Percentiles rank a stretch among this genome's conserved stretches.
Evolutionary conservation across 2,329 filamentous ascomycete species (phyloP).

Genomic region (Ascochyta fabae): DNA sequence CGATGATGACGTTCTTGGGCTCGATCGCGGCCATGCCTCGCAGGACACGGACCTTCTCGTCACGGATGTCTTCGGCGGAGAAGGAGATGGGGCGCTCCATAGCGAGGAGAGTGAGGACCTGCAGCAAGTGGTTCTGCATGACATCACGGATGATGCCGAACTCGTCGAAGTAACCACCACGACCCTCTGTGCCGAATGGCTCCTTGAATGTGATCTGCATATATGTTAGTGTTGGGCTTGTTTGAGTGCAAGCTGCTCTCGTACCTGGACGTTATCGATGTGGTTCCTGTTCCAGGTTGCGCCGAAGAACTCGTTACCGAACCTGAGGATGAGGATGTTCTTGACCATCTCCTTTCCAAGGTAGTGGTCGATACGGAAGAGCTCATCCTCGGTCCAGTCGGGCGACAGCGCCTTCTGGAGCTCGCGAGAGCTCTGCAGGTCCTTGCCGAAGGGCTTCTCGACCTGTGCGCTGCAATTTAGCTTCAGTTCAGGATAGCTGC

Average conservation of each 20-base stretch:
- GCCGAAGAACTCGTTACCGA: slow-evolving; percentile 98
- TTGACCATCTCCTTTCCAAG: slow-evolving; percentile 99
- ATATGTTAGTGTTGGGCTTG: slow-evolving; percentile 17
- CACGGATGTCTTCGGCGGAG: slow-evolving; percentile 95
- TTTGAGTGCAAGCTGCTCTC: slow-evolving; percentile 2
- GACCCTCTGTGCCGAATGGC: slow-evolving; percentile 96
- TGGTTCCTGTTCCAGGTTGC: slow-evolving; percentile 99
- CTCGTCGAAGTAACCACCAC: slow-evolving; percentile 98
- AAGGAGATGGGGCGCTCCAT: slow-evolving; percentile 99
- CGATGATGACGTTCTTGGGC: slow-evolving; percentile 99
- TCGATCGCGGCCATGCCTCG: slow-evolving; percentile 93
- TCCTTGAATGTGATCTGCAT: slow-evolving; percentile 93
- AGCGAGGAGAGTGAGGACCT: slow-evolving; percentile 92
- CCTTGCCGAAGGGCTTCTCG: slow-evolving; percentile 99
- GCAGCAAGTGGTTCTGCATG: slow-evolving; percentile 99
- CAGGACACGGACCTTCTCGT: slow-evolving; percentile 97
- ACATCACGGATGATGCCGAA: slow-evolving; percentile 99
- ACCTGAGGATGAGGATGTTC: slow-evolving; percentile 97
- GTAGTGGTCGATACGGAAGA: slow-evolving; percentile 99
- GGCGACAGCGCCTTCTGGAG: slow-evolving; percentile 93
- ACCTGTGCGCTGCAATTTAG: slow-evolving; percentile 63
- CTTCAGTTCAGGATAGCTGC: slow-evolving; percentile 10
- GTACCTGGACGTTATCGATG: slow-evolving; percentile 93
- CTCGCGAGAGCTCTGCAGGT: slow-evolving; percentile 90
- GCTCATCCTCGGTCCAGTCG: slow-evolving; percentile 98